Evolutionary conservation across 1,284 basidiomycete genomes (phyloP).

Genomic region (Wolfiporia cocos): DNA sequence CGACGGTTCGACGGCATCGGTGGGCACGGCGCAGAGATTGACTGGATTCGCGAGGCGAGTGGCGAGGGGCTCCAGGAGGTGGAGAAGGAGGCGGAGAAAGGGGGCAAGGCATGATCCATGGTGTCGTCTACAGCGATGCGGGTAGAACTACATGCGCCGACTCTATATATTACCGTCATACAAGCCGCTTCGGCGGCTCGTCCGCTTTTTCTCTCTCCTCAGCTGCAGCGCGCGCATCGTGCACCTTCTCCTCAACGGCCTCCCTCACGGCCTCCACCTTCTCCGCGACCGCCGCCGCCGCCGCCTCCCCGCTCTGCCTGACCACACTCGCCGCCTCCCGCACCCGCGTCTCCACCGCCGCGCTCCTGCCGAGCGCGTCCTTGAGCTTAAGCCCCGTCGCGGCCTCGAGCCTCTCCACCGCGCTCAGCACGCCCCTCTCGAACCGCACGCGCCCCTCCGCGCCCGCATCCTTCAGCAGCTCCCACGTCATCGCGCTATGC

Average conservation of each 20-base stretch:
- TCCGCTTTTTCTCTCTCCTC: conserved; percentile 9
- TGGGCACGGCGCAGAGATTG: conserved; percentile 33
- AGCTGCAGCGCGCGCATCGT: conserved; percentile 7
- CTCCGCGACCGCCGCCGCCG: conserved; percentile 10
- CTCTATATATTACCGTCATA: conserved; percentile 3
- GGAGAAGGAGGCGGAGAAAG: conserved; percentile 3
- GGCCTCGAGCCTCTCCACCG: conserved; percentile 58
- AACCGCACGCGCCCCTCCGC: conserved; percentile 30
- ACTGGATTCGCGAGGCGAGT: conserved; percentile 31
- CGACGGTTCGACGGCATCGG: conserved; percentile 65
- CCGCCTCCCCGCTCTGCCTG: conserved; percentile 17
- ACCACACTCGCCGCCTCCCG: conserved; percentile 11
- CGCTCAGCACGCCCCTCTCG: conserved; percentile 39
- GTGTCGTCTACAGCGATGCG: background rate
- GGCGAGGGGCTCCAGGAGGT: conserved; percentile 6
- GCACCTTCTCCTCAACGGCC: conserved; percentile 7
- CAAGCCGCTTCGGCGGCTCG: conserved; percentile 10
- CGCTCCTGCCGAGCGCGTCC: conserved; percentile 48
- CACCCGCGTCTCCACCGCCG: conserved; percentile 6
- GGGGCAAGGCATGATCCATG: conserved; percentile 2
- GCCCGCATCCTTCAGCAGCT: conserved; percentile 24
- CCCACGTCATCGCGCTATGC: conserved; percentile 51
- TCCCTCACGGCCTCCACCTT: conserved; percentile 20
- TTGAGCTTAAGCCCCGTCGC: conserved; percentile 67
- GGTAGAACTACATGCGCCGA: background rate